A percentile compares a stretch with the other conserved stretches of the same genome.
These are phyloP conservation scores for Protomyces inundatus DNA, from an alignment of 1,139 yeast species.

Conservation along the genomic window DNA sequence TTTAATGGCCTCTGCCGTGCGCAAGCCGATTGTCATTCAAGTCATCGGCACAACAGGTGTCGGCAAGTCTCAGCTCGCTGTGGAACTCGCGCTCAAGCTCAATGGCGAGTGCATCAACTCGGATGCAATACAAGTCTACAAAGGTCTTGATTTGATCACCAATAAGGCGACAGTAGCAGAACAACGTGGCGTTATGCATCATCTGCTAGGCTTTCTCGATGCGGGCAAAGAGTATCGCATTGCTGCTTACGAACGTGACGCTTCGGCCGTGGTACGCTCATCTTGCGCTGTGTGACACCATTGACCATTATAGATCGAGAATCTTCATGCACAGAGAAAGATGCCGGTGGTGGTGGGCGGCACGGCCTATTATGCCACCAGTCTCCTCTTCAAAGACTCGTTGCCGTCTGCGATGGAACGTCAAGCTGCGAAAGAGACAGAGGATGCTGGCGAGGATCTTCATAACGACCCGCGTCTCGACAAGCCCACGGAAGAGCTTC, in stretches of 20 bases:
- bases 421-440: slow-evolving; percentile 27
- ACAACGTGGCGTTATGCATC: slow-evolving; percentile 69
- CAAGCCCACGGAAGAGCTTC: slow-evolving; percentile 48
- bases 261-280: slow-evolving; percentile 39
- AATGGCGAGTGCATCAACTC: slow-evolving; percentile 92
- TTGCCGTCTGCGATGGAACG: slow-evolving; percentile 40
- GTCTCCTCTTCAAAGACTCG: slow-evolving; percentile 64
- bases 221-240: slow-evolving; percentile 82
- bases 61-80: slow-evolving; percentile 62
- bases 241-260: slow-evolving; percentile 75
- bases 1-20: not conserved
- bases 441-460: slow-evolving; percentile 5
- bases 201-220: slow-evolving; percentile 66
- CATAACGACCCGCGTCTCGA: slow-evolving; percentile 5
- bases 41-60: slow-evolving; percentile 97
- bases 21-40: slow-evolving; percentile 46
- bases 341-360: slow-evolving; percentile 92
- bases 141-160: slow-evolving; percentile 67
- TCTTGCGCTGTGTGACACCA: not conserved
- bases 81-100: slow-evolving; percentile 69
- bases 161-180: slow-evolving; percentile 85
- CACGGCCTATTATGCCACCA: slow-evolving; percentile 85
- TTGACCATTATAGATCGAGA: slow-evolving; percentile 45
- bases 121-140: slow-evolving; percentile 94
- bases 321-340: slow-evolving; percentile 64